A percentile compares a stretch with the other conserved stretches of the same genome.
phyloP scores from a whole-genome alignment of 2,329 filamentous ascomycete genomes.

The Diaporthe sp. region DNA sequence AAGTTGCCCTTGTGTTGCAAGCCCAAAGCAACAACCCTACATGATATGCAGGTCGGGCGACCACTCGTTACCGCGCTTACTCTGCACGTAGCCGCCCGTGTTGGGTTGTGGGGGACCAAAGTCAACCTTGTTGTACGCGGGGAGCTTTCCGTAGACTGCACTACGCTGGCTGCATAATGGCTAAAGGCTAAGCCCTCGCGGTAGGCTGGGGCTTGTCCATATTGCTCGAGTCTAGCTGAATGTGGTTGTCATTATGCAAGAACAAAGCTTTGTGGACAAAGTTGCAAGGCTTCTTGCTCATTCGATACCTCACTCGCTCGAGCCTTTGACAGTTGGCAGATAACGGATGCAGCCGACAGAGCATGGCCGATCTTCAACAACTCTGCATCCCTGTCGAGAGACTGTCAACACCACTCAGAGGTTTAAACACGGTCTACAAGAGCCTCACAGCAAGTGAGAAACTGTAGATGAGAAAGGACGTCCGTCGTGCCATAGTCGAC shows the following conservation, averaged over 20 bases:
- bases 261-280: background rate
- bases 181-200: background rate
- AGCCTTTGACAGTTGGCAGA: background rate
- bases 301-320: background rate
- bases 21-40: slow-evolving; percentile 1
- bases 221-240: slow-evolving; percentile 2
- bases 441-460: background rate
- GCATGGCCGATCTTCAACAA: background rate
- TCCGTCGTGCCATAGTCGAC: background rate
- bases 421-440: background rate
- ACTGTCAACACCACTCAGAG: background rate
- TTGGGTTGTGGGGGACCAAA: slow-evolving; percentile 16
- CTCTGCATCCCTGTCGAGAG: background rate
- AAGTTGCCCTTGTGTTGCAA: slow-evolving; percentile 8
- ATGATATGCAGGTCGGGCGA: slow-evolving; percentile 25
- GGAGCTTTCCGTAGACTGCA: slow-evolving; percentile 28
- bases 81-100: slow-evolving; percentile 19
- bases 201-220: slow-evolving; percentile 17
- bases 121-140: slow-evolving; percentile 25
- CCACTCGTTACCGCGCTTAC: slow-evolving; percentile 11
- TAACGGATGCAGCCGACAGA: background rate
- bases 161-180: slow-evolving; percentile 29
- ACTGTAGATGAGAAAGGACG: too few relatives aligned
- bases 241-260: slow-evolving; percentile 17
- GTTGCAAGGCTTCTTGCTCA: background rate